Conservation (phyloP, 1,139 yeast species). For the Kodamaea fungicola region DNA sequence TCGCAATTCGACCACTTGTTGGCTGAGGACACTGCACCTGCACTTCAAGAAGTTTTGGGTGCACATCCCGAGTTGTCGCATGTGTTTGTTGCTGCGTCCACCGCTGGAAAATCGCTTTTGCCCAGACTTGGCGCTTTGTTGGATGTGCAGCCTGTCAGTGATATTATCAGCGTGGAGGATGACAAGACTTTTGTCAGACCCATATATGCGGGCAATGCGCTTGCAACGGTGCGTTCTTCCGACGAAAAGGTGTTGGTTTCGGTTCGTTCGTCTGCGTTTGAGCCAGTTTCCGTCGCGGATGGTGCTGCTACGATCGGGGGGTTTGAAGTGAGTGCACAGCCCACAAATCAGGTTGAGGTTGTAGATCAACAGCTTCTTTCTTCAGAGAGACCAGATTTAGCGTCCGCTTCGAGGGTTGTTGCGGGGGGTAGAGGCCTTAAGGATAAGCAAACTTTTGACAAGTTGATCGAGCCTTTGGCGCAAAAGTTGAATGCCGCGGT, state of each 20-base stretch:
- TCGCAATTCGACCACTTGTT: conserved; percentile 51
- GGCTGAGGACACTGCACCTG: conserved; percentile 66
- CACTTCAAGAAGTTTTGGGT: conserved; percentile 45
- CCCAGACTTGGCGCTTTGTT: conserved; percentile 86
- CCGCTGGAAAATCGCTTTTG: conserved; percentile 81
- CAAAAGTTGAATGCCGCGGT: conserved; percentile 84
- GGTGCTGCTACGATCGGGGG: conserved; percentile 50
- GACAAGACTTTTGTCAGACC: conserved; percentile 83
- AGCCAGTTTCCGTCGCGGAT: conserved; percentile 43
- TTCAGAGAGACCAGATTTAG: conserved; percentile 88
- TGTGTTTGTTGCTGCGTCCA: conserved; percentile 76
- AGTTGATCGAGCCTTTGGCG: conserved; percentile 79
- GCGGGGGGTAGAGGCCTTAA: conserved; percentile 95
- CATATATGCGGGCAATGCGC: conserved; percentile 93
- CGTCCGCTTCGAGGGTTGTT: conserved; percentile 75
- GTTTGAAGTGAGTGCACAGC: conserved; percentile 27
- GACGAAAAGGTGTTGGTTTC: conserved; percentile 69
- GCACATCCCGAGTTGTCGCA: conserved; percentile 53
- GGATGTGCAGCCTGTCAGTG: conserved; percentile 86
- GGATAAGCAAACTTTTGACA: conserved; percentile 82
- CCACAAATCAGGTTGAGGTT: conserved; percentile 43
- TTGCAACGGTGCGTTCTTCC: conserved; percentile 71
- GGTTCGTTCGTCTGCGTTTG: conserved; percentile 82
- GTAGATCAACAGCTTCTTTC: conserved; percentile 69
- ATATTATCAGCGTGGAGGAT: conserved; percentile 64